Percentiles rank a stretch among this genome's conserved stretches.
Conservation (phyloP, 2,329 filamentous ascomycete genomes). For the Scytalidium sp. region DNA sequence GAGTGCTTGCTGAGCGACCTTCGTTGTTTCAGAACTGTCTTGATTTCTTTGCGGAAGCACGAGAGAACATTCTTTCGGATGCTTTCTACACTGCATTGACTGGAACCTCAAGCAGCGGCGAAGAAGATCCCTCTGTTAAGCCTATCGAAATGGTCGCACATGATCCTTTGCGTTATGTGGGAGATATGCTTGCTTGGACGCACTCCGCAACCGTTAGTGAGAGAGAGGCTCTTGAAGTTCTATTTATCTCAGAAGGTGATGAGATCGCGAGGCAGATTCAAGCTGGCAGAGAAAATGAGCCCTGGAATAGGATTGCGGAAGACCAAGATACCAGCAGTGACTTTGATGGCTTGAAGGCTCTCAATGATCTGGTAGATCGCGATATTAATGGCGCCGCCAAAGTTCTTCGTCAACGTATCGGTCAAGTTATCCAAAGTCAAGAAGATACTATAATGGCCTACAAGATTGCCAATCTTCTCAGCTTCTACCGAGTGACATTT, state of each 20-base stretch:
- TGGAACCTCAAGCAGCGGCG: constrained; percentile 58
- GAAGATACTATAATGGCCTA: constrained; percentile 88
- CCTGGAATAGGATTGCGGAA: constrained; percentile 69
- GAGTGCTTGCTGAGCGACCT: constrained; percentile 85
- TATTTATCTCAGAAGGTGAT: constrained; percentile 88
- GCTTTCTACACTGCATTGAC: constrained; percentile 87
- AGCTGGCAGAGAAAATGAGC: constrained; percentile 75
- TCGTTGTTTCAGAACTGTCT: constrained; percentile 90
- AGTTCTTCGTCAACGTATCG: constrained; percentile 83
- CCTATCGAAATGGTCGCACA: constrained; percentile 94
- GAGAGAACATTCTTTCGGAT: constrained; percentile 83
- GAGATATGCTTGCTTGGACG: constrained; percentile 97
- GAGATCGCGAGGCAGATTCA: constrained; percentile 82
- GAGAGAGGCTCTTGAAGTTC: constrained; percentile 82
- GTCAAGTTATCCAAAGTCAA: constrained; percentile 89
- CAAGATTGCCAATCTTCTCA: constrained; percentile 83
- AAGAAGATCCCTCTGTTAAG: constrained; percentile 64
- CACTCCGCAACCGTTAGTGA: constrained; percentile 95
- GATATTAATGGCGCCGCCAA: constrained; percentile 78
- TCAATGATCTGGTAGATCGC: constrained; percentile 83
- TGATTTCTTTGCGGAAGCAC: constrained; percentile 86
- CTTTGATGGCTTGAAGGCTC: constrained; percentile 78
- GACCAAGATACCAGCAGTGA: constrained; percentile 51
- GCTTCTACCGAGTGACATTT: constrained; percentile 88
- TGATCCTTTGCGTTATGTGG: constrained; percentile 85